A percentile compares a stretch with the other conserved stretches of the same genome.
Conservation (phyloP, 1,284 basidiomycete species). For the Golubevia pallescens region DNA sequence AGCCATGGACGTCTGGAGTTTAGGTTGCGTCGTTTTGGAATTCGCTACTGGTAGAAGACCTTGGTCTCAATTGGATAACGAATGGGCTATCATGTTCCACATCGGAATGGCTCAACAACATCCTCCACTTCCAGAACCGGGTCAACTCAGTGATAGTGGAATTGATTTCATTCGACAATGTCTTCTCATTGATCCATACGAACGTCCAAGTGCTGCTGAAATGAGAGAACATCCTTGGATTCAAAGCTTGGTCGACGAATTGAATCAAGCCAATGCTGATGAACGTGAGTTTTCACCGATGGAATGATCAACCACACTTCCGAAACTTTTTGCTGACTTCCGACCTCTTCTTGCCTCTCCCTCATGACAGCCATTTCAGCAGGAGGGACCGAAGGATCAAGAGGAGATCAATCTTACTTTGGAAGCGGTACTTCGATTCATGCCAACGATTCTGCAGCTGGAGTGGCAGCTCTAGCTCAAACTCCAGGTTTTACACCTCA, state of each 20-base stretch:
- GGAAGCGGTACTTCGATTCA: background rate
- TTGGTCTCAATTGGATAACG: conserved; percentile 98
- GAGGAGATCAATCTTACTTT: background rate
- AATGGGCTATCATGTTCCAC: conserved; percentile 99
- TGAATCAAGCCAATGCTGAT: background rate
- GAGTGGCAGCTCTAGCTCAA: background rate
- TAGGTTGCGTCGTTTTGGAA: conserved; percentile 95
- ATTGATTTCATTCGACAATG: conserved; percentile 94
- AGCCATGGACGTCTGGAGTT: conserved; percentile 85
- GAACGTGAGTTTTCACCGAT: background rate
- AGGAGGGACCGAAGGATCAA: background rate
- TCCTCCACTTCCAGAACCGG: conserved; percentile 89
- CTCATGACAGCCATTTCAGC: background rate
- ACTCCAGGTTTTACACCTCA: background rate
- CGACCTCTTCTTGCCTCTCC: background rate
- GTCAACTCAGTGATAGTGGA: conserved; percentile 85
- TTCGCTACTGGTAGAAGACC: conserved; percentile 95
- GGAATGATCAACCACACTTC: background rate
- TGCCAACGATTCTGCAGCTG: background rate
- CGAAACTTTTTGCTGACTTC: background rate
- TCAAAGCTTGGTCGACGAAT: conserved; percentile 25
- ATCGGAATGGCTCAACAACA: conserved; percentile 97
- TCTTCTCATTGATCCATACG: conserved; percentile 83
- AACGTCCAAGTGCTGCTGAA: conserved; percentile 83
- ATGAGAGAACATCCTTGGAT: conserved; percentile 92